Base-by-base conservation (phyloP, 305 asterid genomes). In the Fraxinus ornus region DNA sequence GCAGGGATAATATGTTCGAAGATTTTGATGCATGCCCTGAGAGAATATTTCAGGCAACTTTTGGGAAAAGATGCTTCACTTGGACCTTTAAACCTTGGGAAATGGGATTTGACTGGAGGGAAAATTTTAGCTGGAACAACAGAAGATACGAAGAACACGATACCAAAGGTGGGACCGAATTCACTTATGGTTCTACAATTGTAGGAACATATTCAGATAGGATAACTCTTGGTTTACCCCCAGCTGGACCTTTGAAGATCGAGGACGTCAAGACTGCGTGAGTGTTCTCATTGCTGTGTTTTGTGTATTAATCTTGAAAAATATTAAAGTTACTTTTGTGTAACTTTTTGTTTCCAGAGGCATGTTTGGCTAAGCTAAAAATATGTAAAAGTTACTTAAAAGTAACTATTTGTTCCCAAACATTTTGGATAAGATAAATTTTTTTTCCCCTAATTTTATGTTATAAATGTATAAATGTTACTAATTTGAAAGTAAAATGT, bases 201-300 rank as follows among this genome's bases (percentile, higher is more conserved):
- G 26, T 79, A 32, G 94, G 92, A 78, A 76, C 89, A 80, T 86
- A 70, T 82, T 87, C 91, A 52, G 94, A 95, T 82, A 91, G 97
- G 84, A 80, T 84, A 86, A 86, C 86, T 83, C 98, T 95, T 33
- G 97, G 94, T 87, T 87, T 95, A 78, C 98, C 98, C 30, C 81
- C 85, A 35, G 78, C 85, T 17, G 98, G 98, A 79, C 93, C 93
- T 71, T 83, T 95, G 89, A 89, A 85, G 86, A 90, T 95, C 19
- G 92, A 91, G 84, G 97, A 94, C 41, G 95, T 95, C 84, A 95
- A 95, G 88, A 84, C 91, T 84, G 99, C 99, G 99, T 94, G 89
- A 94, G 98, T 90, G 76, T 82, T 75, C 82, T 62, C 70, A 12
- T 75, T 47, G 9, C 75, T 66, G 52, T 75, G 71, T 71, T 26